phyloP scores from a whole-genome alignment of 2,329 filamentous ascomycete species.

The Basipetospora chlamydospora region DNA sequence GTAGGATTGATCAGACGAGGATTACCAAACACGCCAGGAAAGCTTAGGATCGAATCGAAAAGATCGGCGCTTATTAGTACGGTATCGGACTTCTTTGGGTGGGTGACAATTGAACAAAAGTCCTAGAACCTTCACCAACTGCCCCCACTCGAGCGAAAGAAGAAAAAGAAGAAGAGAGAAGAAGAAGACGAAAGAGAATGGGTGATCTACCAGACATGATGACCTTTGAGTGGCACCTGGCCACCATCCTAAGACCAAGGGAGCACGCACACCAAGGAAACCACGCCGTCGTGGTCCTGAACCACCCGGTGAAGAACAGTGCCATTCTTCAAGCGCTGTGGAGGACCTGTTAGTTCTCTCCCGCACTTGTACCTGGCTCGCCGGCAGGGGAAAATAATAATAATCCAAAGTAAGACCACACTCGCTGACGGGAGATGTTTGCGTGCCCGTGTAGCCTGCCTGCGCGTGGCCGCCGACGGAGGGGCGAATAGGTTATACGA shows the following conservation, averaged over 20 bases:
- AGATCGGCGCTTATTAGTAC: too few species aligned
- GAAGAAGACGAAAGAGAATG: too few species aligned
- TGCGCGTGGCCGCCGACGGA: conserved; percentile 75
- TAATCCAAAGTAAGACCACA: neutral
- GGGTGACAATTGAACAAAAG: too few species aligned
- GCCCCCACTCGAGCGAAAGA: too few species aligned
- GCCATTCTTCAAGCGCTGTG: conserved; percentile 32
- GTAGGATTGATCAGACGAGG: too few species aligned
- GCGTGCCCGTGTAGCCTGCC: conserved; percentile 42
- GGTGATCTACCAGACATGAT: neutral
- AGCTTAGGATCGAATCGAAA: too few species aligned
- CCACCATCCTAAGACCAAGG: neutral
- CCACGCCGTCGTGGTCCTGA: conserved; percentile 34
- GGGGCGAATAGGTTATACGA: conserved; percentile 65
- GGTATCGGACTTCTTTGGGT: too few species aligned
- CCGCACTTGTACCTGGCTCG: neutral
- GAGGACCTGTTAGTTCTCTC: conserved; percentile 27
- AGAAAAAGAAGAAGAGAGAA: neutral
- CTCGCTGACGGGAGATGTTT: neutral
- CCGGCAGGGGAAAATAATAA: too few species aligned
- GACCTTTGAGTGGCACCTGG: conserved; percentile 3
- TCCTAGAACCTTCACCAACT: too few species aligned
- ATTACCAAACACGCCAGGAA: too few species aligned
- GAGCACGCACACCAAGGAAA: conserved; percentile 5
- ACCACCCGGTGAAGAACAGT: conserved; percentile 33